Conservation (phyloP, 2,329 filamentous ascomycete species). For the Xylariaceae sp. region DNA sequence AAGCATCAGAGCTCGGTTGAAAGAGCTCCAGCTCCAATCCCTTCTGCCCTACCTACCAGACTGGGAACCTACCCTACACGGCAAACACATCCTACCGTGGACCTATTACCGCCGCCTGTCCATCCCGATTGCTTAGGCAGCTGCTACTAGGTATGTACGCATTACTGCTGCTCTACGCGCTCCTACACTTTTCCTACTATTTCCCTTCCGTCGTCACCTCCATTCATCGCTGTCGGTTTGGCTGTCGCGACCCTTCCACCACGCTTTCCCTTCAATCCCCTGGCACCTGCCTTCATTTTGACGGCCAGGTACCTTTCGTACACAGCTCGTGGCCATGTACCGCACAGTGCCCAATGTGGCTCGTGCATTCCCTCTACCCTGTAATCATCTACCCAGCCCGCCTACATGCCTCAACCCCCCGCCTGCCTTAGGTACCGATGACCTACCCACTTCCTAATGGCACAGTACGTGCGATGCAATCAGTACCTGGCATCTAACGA, state of each 20-base stretch:
- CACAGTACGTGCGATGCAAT: conserved; percentile 6
- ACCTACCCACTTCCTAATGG: neutral
- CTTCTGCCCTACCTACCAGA: conserved; percentile 23
- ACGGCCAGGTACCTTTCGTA: neutral
- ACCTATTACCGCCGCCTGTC: conserved; percentile 20
- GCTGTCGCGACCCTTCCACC: neutral
- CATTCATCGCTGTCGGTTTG: no score
- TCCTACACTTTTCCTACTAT: neutral
- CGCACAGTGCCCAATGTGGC: neutral
- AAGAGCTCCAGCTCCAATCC: conserved; percentile 12
- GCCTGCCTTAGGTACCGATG: neutral
- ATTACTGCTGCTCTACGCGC: neutral
- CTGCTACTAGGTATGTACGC: conserved; percentile 5
- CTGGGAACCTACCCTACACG: conserved; percentile 23
- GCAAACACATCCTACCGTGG: conserved; percentile 34
- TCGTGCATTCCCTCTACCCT: neutral
- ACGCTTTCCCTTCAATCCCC: neutral
- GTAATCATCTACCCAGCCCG: neutral
- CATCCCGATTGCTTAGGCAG: neutral
- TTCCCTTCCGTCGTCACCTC: no score
- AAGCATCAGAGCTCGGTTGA: conserved; percentile 2
- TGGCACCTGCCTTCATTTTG: neutral
- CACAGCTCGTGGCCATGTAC: neutral
- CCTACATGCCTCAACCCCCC: neutral
- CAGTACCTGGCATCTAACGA: conserved; percentile 19